Conservation (phyloP, 257 asterid genomes). For the Solanum ahanhuiri region DNA sequence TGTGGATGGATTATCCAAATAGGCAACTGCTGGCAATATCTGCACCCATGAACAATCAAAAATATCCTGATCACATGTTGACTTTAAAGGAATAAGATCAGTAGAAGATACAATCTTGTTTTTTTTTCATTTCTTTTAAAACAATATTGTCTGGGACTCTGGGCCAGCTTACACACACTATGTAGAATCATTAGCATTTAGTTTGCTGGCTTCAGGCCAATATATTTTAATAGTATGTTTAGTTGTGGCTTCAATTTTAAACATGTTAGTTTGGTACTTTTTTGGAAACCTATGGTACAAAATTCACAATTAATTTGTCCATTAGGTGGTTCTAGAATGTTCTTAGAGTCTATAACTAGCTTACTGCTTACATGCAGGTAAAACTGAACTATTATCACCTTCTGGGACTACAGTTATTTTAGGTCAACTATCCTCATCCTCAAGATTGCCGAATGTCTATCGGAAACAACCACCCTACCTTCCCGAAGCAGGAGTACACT, state of each 20-base stretch:
- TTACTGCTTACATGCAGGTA: neutral
- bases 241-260: neutral
- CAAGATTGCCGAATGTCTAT: neutral
- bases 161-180: neutral
- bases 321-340: neutral
- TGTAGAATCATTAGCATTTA: neutral
- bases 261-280: neutral
- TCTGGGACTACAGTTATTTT: neutral
- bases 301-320: neutral
- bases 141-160: neutral
- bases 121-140: neutral
- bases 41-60: slow-evolving; percentile 32
- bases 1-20: slow-evolving; percentile 85
- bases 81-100: neutral
- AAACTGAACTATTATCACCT: neutral
- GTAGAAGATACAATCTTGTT: neutral
- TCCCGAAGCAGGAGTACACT: neutral
- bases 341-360: neutral
- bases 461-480: neutral
- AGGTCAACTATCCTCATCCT: neutral
- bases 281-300: neutral
- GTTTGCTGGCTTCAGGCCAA: neutral
- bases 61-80: neutral
- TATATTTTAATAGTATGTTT: neutral
- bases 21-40: slow-evolving; percentile 83